Base-by-base conservation (phyloP, 2,329 filamentous ascomycete genomes). In the Arthrobotrys entomopaga region DNA sequence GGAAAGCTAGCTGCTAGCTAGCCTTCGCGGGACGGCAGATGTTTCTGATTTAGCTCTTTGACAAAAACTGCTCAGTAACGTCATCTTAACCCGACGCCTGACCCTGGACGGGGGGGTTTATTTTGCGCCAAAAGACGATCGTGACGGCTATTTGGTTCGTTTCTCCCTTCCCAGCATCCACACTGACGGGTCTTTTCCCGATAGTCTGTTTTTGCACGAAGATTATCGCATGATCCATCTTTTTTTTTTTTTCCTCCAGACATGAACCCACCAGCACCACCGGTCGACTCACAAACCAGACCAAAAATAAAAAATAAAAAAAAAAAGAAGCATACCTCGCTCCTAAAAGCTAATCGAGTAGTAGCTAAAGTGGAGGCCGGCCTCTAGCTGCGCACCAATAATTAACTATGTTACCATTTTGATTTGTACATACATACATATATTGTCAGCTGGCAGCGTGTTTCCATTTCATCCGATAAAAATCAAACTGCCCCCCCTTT, bases 161-260 rank as follows among this genome's bases (percentile, higher is more conserved):
- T n/a, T 50, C 16, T 56, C 49, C 22, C 53, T 57, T 73, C 61
- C 69, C 69, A 73, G 69, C 69, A 73, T 50, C 69, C 69, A 66
- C 56, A 61, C 61, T 73, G 69, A 73, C 69, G 69, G 69, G 69
- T 73, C 61, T 65, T 63, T 63, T 65, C 69, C 69, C 69, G 61
- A 66, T 53, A 73, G 38, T 64, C 53, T 58, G 59, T 65, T 72
- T 54, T 54, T 50, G 46, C 40, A 38, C 24, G 48, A 16, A 29
- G 53, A 22, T 26, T 53, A 26, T 53, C 52, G 52, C 52, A 56
- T 57, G 26, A 57, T 57, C 34, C 43, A 34, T 16, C 53, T 38
- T 34, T 42, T 34, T 54, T 24, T 6, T 13, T 40, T 7, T 40
- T 40, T 40, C 13, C 42, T 46, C 42, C 15, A 50, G n/a, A 50